Percentiles rank a stretch among this genome's conserved stretches.
Evolutionary conservation across 305 asterid genomes (phyloP).

Genomic region (Fraxinus platypoda): DNA sequence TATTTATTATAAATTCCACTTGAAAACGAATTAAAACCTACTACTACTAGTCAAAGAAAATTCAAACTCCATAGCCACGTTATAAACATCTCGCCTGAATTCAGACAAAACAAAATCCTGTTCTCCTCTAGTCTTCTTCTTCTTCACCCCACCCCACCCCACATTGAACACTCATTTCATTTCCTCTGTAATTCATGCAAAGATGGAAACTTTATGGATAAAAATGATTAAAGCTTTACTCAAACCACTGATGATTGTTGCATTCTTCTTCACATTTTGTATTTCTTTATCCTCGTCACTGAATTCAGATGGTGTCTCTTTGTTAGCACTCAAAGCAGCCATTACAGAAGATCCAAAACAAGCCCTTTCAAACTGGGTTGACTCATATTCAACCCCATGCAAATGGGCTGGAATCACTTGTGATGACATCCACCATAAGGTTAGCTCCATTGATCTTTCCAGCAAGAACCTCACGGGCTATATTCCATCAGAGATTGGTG

Average conservation of each 20-base stretch:
- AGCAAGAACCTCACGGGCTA: constrained; percentile 72
- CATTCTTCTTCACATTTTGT: constrained; percentile 38
- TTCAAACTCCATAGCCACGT: constrained; percentile 43
- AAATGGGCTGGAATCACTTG: constrained; percentile 80
- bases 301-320: constrained; percentile 77
- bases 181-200: constrained; percentile 15
- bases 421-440: constrained; percentile 43
- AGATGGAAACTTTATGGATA: constrained; percentile 17
- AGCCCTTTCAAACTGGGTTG: constrained; percentile 69
- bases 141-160: constrained; percentile 25
- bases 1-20: not conserved
- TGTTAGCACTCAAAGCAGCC: constrained; percentile 84
- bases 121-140: constrained; percentile 25
- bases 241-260: not conserved
- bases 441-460: constrained; percentile 60
- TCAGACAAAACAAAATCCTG: constrained; percentile 31
- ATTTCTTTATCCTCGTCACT: constrained; percentile 41
- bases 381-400: constrained; percentile 67
- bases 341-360: constrained; percentile 53
- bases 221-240: constrained; percentile 31
- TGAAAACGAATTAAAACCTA: constrained; percentile 14
- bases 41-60: constrained; percentile 34
- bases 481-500: constrained; percentile 87
- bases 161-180: not conserved
- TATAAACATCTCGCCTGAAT: constrained; percentile 29